These are phyloP conservation scores for Pestalotiopsis sp. DNA, from an alignment of 2,329 filamentous ascomycete species.

Conservation along the genomic window DNA sequence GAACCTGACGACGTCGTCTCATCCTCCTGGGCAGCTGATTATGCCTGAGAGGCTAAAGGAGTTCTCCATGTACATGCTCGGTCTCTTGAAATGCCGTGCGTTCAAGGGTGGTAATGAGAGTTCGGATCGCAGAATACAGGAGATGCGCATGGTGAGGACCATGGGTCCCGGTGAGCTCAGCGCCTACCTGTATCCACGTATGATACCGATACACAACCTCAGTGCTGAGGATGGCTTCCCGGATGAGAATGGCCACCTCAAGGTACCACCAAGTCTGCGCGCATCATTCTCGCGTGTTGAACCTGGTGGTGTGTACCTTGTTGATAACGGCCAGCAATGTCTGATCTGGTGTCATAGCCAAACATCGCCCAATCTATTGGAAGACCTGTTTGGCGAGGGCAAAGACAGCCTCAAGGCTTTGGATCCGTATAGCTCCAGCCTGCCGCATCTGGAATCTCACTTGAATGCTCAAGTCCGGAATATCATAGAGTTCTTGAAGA, in stretches of 20 bases:
- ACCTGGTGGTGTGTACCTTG: conserved; percentile 88
- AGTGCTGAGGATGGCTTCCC: conserved; percentile 86
- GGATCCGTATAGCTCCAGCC: conserved; percentile 75
- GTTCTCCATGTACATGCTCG: conserved; percentile 93
- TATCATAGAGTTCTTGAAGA: conserved; percentile 81
- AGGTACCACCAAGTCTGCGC: conserved; percentile 77
- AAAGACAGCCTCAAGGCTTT: conserved; percentile 70
- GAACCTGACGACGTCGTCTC: conserved; percentile 77
- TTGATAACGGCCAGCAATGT: conserved; percentile 92
- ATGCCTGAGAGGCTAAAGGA: conserved; percentile 96
- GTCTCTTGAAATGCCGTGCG: conserved; percentile 83
- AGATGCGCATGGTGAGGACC: conserved; percentile 84
- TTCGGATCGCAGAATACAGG: conserved; percentile 85
- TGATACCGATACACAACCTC: conserved; percentile 89
- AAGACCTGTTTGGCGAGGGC: conserved; percentile 84
- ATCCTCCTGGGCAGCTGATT: conserved; percentile 89
- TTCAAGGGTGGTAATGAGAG: conserved; percentile 93
- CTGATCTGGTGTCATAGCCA: conserved; percentile 91
- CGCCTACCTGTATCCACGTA: conserved; percentile 91
- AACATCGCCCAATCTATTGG: conserved; percentile 86
- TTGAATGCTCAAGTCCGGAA: conserved; percentile 95
- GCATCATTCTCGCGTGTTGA: conserved; percentile 87
- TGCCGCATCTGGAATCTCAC: conserved; percentile 87
- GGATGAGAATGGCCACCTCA: conserved; percentile 82
- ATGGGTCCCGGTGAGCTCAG: conserved; percentile 86